Base-by-base conservation (phyloP, 352 stramenopile species). In the Pythium brassicae region DNA sequence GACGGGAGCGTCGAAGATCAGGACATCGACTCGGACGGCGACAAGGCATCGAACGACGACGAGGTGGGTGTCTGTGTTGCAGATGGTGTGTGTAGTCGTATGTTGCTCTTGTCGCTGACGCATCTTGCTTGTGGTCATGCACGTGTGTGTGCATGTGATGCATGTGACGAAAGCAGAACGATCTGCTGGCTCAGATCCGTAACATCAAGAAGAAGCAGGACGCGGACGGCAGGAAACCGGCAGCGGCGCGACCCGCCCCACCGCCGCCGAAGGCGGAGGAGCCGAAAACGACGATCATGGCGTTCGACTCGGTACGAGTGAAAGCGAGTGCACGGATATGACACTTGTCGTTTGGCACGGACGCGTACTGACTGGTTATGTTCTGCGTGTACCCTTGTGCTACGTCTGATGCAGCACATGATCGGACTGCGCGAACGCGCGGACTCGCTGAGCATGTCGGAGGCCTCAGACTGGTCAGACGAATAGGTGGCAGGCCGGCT, bases 391-490 rank as follows among this genome's bases (percentile, higher is more conserved):
- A 35, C 50, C 17, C 42, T 27, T 27, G 67, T 7, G 37, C 43
- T 22, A 4, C 34, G 29, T 49, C 3, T 27, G 45, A 35, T 71
- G 55, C 58, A 95, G 85, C 81, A 92, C 89, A 93, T 95, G 67
- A 62, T 86, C 39, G 85, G 85, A 26, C 52, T 95, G 19, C 83
- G 83, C n/a, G 69, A 87, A 53, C 79, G 82, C 22, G 65, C 72
- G 29, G 81, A 87, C 53, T 95, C 85, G 29, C 53, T 95, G 50
- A 89, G 78, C 47, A 76, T 95, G 73, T 93, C 83, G 15, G 81
- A 92, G 61, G 79, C 81, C 8, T 95, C 85, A 4, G 85, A 95
- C 57, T 95, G 85, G 85, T 95, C 85, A 22, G 85, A 95, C 49
- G 77, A 94, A 14, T 92, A 69, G 29, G 29, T n/a, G n/a, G n/a